A percentile compares a stretch with the other conserved stretches of the same genome.
These are phyloP conservation scores for Lactifluus hygrophoroides DNA, from an alignment of 768 basidiomycete genomes.

Conservation along the genomic window DNA sequence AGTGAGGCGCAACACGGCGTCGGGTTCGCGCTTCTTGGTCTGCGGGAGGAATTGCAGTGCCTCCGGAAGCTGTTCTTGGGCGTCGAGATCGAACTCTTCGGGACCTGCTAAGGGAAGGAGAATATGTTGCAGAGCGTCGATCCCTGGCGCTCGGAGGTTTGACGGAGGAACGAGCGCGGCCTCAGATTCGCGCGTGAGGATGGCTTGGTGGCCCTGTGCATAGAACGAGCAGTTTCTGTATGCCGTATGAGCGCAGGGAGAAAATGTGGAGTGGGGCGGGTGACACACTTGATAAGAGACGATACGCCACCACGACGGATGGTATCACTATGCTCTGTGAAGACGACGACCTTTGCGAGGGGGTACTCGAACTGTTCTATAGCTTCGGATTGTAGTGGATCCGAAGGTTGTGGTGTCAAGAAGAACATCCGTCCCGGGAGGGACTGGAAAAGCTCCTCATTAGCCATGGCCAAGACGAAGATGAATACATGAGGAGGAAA, in stretches of 20 bases:
- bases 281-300: constrained; percentile 71
- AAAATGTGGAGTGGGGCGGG: not conserved
- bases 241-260: not conserved
- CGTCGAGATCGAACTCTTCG: constrained; percentile 91
- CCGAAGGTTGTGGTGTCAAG: constrained; percentile 51
- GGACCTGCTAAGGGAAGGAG: constrained; percentile 89
- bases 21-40: constrained; percentile 76
- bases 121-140: constrained; percentile 78
- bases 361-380: constrained; percentile 60
- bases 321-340: constrained; percentile 82
- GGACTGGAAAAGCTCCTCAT: constrained; percentile 44
- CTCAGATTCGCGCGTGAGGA: constrained; percentile 58
- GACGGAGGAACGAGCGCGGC: constrained; percentile 51
- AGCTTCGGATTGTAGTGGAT: constrained; percentile 38
- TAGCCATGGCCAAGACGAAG: not conserved
- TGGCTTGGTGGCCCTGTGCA: constrained; percentile 54
- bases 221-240: constrained; percentile 78
- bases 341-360: constrained; percentile 69
- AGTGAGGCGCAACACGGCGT: constrained; percentile 65
- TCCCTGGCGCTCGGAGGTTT: constrained; percentile 53
- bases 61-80: constrained; percentile 78
- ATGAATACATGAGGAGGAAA: constrained; percentile 23
- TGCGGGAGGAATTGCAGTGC: constrained; percentile 83
- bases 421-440: constrained; percentile 76
- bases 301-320: constrained; percentile 85